Evolutionary conservation across 176 grass and related monocot genomes (phyloP).

Genomic region (Carex littledalei): DNA sequence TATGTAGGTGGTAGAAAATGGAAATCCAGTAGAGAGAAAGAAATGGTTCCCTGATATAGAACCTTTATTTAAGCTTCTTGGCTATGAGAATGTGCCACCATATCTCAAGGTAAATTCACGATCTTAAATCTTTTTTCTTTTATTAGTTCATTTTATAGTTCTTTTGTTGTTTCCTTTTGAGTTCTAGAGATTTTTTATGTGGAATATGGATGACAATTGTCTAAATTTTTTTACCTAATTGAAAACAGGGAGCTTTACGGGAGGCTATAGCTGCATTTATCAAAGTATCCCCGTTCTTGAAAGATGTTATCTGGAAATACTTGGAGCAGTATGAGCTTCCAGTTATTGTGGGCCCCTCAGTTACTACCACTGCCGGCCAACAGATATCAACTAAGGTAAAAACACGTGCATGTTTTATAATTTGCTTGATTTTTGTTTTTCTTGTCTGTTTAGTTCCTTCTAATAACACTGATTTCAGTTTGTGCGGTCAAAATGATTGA

Average conservation of each 20-base stretch:
- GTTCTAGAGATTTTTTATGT: not conserved
- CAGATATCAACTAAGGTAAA: constrained; percentile 57
- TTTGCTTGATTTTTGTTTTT: not conserved
- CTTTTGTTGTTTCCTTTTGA: not conserved
- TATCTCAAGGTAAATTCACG: constrained; percentile 70
- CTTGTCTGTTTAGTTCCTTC: not conserved
- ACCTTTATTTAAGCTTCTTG: constrained; percentile 92
- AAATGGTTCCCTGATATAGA: constrained; percentile 95
- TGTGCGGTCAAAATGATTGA: constrained; percentile 4
- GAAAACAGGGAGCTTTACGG: constrained; percentile 67
- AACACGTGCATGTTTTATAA: not conserved
- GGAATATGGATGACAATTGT: not conserved
- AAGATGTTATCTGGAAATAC: constrained; percentile 87
- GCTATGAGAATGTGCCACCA: constrained; percentile 96
- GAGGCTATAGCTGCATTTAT: constrained; percentile 83
- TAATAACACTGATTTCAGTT: not conserved
- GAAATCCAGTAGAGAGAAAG: constrained; percentile 71
- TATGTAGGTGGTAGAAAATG: constrained; percentile 95
- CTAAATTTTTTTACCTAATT: constrained; percentile 22
- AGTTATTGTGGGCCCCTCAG: constrained; percentile 43
- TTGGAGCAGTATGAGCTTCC: constrained; percentile 98
- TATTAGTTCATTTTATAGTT: not conserved
- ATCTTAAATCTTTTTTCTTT: not conserved
- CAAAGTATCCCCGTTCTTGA: constrained; percentile 73
- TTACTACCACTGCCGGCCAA: constrained; percentile 29